Evolutionary conservation across 2,329 filamentous ascomycete genomes (phyloP), one percentile per base, ranked within the genome.

Genomic region (Nigrospora oryzae): DNA sequence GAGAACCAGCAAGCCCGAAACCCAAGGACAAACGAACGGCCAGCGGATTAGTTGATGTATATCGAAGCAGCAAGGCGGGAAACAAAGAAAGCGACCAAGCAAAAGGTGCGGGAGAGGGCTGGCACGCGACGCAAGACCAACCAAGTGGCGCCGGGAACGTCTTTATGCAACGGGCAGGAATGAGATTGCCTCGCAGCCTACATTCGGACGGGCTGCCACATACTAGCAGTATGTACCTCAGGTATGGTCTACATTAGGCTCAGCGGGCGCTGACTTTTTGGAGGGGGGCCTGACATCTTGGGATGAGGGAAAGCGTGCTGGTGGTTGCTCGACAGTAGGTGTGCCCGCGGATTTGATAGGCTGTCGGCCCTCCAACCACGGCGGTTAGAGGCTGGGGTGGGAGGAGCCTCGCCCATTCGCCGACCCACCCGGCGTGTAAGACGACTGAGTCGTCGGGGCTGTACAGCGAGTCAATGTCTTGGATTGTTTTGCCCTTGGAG

Each of bases 381-480:
- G 40, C 40, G 40, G 40, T 70, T 71, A 70, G 60, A 56, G 62
- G 62, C 64, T 55, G 57, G 66, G 66, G 63, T 59, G 49, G 51
- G 48, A 50, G 59, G 58, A 58, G 40, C 40, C 40, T 42, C 40
- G 4, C 4, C 40, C 40, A 42, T 62, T 60, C 61, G 56, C 55
- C 56, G 53, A 47, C 57, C 56, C 61, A 58, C 63, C 67, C 64
- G 66, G 58, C 51, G 60, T 63, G 64, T 67, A 63, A 61, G 65
- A 66, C 60, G 60, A 59, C 58, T 50, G 31, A 42, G 23, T 28
- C 23, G 23, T 28, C 23, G 62, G 56, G 58, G 59, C 62, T 58
- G 62, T 60, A 60, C 61, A 63, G 62, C 64, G 64, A 71, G 65
- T 69, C 62, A 64, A 70, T 70, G 69, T 71, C 68, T 71, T 66